These are phyloP conservation scores for Pinus taeda DNA, from an alignment of 75 land plant species.

Conservation along the genomic window DNA sequence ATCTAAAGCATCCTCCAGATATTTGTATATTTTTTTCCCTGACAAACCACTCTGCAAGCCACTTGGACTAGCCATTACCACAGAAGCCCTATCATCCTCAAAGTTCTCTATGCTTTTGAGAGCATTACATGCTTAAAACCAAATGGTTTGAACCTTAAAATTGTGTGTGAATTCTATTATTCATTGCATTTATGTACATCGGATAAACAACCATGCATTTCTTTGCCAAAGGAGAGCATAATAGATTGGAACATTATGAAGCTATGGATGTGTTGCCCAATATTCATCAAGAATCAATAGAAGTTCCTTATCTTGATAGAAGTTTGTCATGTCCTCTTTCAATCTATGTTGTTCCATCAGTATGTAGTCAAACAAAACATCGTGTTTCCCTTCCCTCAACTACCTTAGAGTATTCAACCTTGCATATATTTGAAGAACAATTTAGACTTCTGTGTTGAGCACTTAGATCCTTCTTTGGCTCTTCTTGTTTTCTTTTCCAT, in stretches of 20 bases:
- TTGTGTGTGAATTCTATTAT: conserved; percentile 77
- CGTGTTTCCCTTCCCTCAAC: too few relatives aligned
- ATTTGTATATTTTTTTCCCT: too few relatives aligned
- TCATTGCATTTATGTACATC: conserved; percentile 98
- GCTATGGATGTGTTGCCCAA: conserved; percentile 92
- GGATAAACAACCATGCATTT: conserved; percentile 92
- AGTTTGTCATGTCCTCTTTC: too few relatives aligned
- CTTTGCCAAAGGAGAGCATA: conserved; percentile 98
- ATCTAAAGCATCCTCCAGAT: too few relatives aligned
- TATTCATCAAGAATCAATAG: conserved; percentile 95
- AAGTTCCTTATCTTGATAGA: conserved; percentile 44
- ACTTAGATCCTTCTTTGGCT: too few relatives aligned
- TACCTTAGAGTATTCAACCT: too few relatives aligned
- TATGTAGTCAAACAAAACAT: too few relatives aligned
- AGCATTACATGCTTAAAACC: conserved; percentile 84
- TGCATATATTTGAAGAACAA: too few relatives aligned
- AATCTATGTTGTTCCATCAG: too few relatives aligned
- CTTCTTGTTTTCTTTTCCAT: too few relatives aligned
- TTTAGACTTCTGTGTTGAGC: too few relatives aligned
- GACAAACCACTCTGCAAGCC: conserved; percentile 94
- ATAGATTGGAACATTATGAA: conserved; percentile 89
- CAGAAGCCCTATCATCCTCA: conserved; percentile 87
- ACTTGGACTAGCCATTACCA: conserved; percentile 97
- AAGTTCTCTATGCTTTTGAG: conserved; percentile 85
- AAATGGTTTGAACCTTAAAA: conserved; percentile 86